Conservation (phyloP, 805 yeast genomes). For the Sugiyamaella chiloensis region DNA sequence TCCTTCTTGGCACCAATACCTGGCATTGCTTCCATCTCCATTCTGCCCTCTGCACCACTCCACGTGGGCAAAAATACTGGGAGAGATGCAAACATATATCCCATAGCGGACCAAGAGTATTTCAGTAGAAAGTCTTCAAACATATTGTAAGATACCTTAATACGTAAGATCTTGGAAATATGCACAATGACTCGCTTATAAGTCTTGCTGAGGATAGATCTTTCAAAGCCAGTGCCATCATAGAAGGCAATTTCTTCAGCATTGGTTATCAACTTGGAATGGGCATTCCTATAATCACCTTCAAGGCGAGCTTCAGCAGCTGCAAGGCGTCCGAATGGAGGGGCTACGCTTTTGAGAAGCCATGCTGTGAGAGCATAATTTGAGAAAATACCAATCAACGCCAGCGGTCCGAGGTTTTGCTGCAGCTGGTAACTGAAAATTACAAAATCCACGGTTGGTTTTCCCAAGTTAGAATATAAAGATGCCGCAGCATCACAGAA, state of each 20-base stretch:
- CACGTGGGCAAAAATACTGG: slow-evolving; percentile 71
- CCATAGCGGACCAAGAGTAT: slow-evolving; percentile 93
- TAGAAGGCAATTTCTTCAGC: slow-evolving; percentile 94
- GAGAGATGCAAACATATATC: slow-evolving; percentile 84
- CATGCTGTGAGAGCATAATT: slow-evolving; percentile 81
- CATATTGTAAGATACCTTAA: slow-evolving; percentile 64
- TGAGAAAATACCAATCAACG: slow-evolving; percentile 73
- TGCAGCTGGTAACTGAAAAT: slow-evolving; percentile 81
- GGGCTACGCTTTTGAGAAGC: slow-evolving; percentile 68
- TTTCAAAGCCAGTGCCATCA: slow-evolving; percentile 81
- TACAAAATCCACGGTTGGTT: slow-evolving; percentile 82
- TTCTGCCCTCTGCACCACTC: slow-evolving; percentile 32
- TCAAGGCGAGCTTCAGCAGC: slow-evolving; percentile 73
- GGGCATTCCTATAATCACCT: slow-evolving; percentile 85
- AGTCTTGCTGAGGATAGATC: slow-evolving; percentile 55
- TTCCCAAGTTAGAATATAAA: slow-evolving; percentile 83
- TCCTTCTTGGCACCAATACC: slow-evolving; percentile 18
- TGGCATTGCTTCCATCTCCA: slow-evolving; percentile 17
- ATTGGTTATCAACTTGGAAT: slow-evolving; percentile 78
- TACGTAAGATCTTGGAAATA: slow-evolving; percentile 50
- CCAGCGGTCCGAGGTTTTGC: slow-evolving; percentile 83
- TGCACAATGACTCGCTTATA: slow-evolving; percentile 58
- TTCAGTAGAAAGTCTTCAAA: slow-evolving; percentile 84
- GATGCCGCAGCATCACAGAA: slow-evolving; percentile 81
- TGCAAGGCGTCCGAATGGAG: slow-evolving; percentile 77